Percentiles rank a stretch among this genome's conserved stretches.
Evolutionary conservation across 2,329 filamentous ascomycete genomes (phyloP).

Genomic region (Pseudogymnoascus destructans): DNA sequence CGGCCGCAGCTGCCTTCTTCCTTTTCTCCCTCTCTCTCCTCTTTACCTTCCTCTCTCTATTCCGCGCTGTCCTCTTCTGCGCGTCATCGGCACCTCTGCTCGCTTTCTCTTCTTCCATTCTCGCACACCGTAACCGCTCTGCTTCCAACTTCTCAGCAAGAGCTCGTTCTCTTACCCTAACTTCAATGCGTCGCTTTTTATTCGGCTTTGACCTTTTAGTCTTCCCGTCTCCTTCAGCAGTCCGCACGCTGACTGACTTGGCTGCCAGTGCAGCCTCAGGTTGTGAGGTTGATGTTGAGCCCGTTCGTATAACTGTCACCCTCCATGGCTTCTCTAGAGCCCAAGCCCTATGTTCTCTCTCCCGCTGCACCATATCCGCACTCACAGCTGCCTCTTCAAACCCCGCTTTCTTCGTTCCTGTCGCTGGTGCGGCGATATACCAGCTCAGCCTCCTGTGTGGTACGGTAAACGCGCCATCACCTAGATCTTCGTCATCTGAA

Average conservation of each 20-base stretch:
- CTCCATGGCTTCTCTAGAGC: slow-evolving; percentile 49
- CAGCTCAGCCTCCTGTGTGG: slow-evolving; percentile 33
- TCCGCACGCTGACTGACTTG: slow-evolving; percentile 10
- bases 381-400: slow-evolving; percentile 37
- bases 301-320: slow-evolving; percentile 33
- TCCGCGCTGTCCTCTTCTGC: slow-evolving; percentile 50
- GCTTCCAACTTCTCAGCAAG: slow-evolving; percentile 30
- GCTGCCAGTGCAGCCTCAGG: slow-evolving; percentile 12
- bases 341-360: slow-evolving; percentile 37
- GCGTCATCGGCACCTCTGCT: slow-evolving; percentile 43
- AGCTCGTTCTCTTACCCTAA: slow-evolving; percentile 33
- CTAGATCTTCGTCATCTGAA: slow-evolving; percentile 29
- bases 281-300: slow-evolving; percentile 18
- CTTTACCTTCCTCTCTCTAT: slow-evolving; percentile 42
- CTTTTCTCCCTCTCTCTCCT: slow-evolving; percentile 30
- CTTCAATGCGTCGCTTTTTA: slow-evolving; percentile 44
- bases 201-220: slow-evolving; percentile 35
- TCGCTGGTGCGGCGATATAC: slow-evolving; percentile 34
- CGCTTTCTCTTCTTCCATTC: slow-evolving; percentile 28
- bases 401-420: slow-evolving; percentile 27
- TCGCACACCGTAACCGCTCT: slow-evolving; percentile 21
- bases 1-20: slow-evolving; percentile 2
- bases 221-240: slow-evolving; percentile 16
- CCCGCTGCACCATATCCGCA: slow-evolving; percentile 36
- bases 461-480: slow-evolving; percentile 31